phyloP scores from a whole-genome alignment of 805 yeast genomes.

The Pichia exigua region DNA sequence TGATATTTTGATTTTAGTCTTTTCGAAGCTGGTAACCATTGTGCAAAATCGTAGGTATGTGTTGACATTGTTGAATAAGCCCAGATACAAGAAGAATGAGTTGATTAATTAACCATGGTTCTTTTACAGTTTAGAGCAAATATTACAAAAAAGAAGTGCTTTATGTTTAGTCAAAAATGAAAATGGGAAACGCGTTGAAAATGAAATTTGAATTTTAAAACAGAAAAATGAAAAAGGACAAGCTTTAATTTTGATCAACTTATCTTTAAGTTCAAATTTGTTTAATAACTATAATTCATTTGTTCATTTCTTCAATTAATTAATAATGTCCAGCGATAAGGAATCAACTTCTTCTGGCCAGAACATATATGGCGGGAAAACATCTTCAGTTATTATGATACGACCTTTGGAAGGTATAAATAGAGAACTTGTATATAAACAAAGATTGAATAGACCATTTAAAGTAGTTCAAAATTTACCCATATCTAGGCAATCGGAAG shows the following conservation, averaged over 20 bases:
- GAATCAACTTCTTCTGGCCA: background rate
- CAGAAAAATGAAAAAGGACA: too few species aligned
- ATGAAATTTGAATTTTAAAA: too few species aligned
- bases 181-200: background rate
- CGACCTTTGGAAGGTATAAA: constrained; percentile 26
- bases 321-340: background rate
- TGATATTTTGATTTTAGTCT: constrained; percentile 11
- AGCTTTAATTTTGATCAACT: too few species aligned
- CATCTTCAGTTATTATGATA: constrained; percentile 16
- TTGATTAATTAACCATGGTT: background rate
- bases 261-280: too few species aligned
- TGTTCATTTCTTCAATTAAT: background rate
- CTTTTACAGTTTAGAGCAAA: background rate
- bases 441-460: constrained; percentile 45
- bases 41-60: background rate
- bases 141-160: too few species aligned
- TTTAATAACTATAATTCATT: too few species aligned
- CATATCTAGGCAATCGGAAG: constrained; percentile 35
- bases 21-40: constrained; percentile 13
- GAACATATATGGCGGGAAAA: background rate
- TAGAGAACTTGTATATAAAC: constrained; percentile 23
- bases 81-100: too few species aligned
- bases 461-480: constrained; percentile 62
- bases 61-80: background rate
- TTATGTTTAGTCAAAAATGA: too few species aligned